Base-by-base conservation (phyloP, 495 filamentous ascomycete species). In the Daldinia childiae region DNA sequence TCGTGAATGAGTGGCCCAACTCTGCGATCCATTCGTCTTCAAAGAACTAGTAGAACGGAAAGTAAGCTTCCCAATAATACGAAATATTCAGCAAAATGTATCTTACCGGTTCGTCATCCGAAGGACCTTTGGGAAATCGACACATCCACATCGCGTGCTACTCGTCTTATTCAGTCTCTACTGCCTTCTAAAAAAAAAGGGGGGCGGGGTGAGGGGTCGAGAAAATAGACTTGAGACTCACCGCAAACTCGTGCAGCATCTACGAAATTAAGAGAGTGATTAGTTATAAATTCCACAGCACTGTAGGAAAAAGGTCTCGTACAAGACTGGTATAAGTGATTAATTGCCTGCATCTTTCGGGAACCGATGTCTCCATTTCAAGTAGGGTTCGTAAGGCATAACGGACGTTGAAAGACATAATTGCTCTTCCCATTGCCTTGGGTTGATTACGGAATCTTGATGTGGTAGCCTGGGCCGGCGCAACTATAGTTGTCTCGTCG, bases 241-340 rank as follows among this genome's bases (percentile, higher is more conserved):
- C 64, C 48, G 6, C 4, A 24, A 61, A 24, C 21, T 67, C 64
- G 32, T 67, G 64, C 0, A 67, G 11, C 0, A 67, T 14, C 64
- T 67, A 24, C 6, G 24, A 34, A 30, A 34, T 27, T 17, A 19
- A 29, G 32, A 14, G 45, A 60, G 24, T 5, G 17, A 27, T 52
- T 36, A 55, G 57, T n/a, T 45, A 24, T 6, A 3, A 34, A 32
- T 21, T 1, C 17, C 38, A 1, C 19, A 11, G 50, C 6, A n/a
- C n/a, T 32, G 5, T 1, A 17, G 14, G 27, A 8, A 34, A 48
- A 11, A 6, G 27, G 24, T 6, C 1, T 36, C 52, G n/a, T 69
- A 69, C 66, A 29, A 26, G 8, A 3, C 0, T 12, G 43, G n/a
- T 0, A 1, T 51, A 52, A 0, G 17, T 29, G 4, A 32, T 0